Base-by-base conservation (phyloP, 495 filamentous ascomycete genomes). In the Tuber umbilicatum region DNA sequence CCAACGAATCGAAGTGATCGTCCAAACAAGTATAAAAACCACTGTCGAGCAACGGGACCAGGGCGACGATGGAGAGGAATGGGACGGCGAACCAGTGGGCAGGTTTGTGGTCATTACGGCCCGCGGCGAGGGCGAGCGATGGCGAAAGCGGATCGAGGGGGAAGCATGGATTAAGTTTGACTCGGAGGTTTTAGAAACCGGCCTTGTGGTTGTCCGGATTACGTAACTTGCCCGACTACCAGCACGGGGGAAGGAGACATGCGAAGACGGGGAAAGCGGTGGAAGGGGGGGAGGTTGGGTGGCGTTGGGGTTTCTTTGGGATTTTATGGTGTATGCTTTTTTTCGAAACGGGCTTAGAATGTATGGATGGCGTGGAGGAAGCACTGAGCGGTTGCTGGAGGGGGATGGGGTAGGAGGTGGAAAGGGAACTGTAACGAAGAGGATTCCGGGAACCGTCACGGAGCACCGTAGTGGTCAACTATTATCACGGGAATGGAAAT, bases 61-160 rank as follows among this genome's bases (percentile, higher is more conserved):
- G n/a, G 87, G 88, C 74, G 86, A 88, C 42, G 83, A 82, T 71
- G 16, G 87, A 83, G 76, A 80, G 83, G 55, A 64, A 64, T 50
- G 84, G 85, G 77, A 79, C 17, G 77, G 77, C 12, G 77, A 79
- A 35, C 77, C 77, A 45, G 72, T 76, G 35, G 84, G 87, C 3
- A 83, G 93, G 45, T 90, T 99, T 86, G 97, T 93, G 0, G 85
- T 97, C 73, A 91, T 99, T 9, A 84, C 95, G 68, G 94, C 93
- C 2, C 87, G 91, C 70, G 91, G 92, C 78, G 94, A 97, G 84
- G 92, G 92, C 71, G 87, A 85, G 14, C 94, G 93, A 84, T 97
- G 94, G 94, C 93, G 90, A 86, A 97, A 91, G 86, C 90, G 87
- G 80, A 83, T 97, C 50, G 89, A 95, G 77, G 85, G 70, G 39